Percentiles rank a stretch among this genome's conserved stretches.
phyloP scores from a whole-genome alignment of 352 stramenopile species.

The Globisporangium splendens region DNA sequence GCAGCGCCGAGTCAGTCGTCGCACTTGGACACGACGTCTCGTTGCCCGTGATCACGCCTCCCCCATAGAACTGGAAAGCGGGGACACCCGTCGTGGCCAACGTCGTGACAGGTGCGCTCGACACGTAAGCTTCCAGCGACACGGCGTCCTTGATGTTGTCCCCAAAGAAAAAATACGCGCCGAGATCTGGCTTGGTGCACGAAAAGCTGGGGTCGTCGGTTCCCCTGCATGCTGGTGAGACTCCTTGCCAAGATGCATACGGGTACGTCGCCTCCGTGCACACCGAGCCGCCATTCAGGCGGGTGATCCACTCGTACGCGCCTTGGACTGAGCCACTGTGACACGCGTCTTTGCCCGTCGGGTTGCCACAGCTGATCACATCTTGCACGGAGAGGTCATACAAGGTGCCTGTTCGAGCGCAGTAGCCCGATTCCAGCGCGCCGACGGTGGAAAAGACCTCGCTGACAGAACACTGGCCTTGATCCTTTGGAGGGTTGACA shows the following conservation, averaged over 20 bases:
- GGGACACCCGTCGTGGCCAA: not conserved
- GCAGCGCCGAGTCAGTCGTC: constrained; percentile 8
- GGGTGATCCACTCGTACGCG: constrained; percentile 9
- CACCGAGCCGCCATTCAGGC: constrained; percentile 8
- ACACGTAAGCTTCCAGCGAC: constrained; percentile 8
- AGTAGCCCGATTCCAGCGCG: constrained; percentile 21
- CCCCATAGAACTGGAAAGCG: constrained; percentile 6
- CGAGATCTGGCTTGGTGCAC: constrained; percentile 10
- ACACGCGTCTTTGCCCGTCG: too few species aligned
- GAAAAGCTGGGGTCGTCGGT: constrained; percentile 6
- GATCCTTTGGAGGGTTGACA: constrained; percentile 15
- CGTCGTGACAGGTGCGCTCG: constrained; percentile 3
- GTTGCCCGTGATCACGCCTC: constrained; percentile 9
- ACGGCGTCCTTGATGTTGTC: constrained; percentile 6
- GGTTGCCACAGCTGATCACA: constrained; percentile 7
- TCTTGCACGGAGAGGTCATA: constrained; percentile 14
- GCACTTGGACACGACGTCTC: not conserved
- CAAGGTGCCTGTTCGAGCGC: constrained; percentile 5
- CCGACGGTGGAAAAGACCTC: constrained; percentile 14
- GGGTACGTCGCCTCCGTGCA: constrained; percentile 13
- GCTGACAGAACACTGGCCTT: constrained; percentile 18
- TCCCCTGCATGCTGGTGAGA: not conserved
- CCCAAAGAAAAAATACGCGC: constrained; percentile 5
- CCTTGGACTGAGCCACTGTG: too few species aligned
- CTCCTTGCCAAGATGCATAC: constrained; percentile 4